phyloP scores from a whole-genome alignment of 768 basidiomycete species.

The Lentinula guzmanii region DNA sequence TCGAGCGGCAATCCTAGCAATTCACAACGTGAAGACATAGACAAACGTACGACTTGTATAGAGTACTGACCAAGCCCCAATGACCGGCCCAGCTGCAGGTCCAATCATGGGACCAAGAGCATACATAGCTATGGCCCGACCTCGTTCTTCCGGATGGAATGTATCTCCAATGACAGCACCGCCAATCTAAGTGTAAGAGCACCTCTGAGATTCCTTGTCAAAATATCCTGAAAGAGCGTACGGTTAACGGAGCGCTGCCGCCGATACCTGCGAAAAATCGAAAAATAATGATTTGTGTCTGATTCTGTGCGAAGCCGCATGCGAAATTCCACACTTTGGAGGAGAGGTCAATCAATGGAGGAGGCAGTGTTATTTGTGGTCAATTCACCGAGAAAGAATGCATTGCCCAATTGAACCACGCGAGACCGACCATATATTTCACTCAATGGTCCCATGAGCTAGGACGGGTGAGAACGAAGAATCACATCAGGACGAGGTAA shows the following conservation, averaged over 20 bases:
- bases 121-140: conserved; percentile 58
- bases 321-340: conserved; percentile 37
- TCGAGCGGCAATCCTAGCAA: conserved; percentile 44
- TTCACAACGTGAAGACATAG: neutral
- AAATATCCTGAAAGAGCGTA: conserved; percentile 10
- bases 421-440: conserved; percentile 66
- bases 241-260: conserved; percentile 46
- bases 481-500: neutral
- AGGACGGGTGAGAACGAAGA: neutral
- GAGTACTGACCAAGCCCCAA: conserved; percentile 47
- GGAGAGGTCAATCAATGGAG: neutral
- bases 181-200: conserved; percentile 32
- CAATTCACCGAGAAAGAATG: conserved; percentile 54
- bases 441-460: conserved; percentile 56
- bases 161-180: conserved; percentile 62
- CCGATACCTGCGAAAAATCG: conserved; percentile 51
- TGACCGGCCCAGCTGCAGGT: conserved; percentile 57
- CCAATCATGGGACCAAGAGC: conserved; percentile 62
- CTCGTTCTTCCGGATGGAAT: conserved; percentile 58
- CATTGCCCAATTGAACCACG: conserved; percentile 58
- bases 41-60: neutral
- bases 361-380: neutral
- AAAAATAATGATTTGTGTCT: conserved; percentile 40
- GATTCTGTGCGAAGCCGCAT: conserved; percentile 40
- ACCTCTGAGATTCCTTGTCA: too few relatives aligned